These are phyloP conservation scores for Datisca glomerata DNA, from an alignment of 306 rosid species.

Conservation along the genomic window DNA sequence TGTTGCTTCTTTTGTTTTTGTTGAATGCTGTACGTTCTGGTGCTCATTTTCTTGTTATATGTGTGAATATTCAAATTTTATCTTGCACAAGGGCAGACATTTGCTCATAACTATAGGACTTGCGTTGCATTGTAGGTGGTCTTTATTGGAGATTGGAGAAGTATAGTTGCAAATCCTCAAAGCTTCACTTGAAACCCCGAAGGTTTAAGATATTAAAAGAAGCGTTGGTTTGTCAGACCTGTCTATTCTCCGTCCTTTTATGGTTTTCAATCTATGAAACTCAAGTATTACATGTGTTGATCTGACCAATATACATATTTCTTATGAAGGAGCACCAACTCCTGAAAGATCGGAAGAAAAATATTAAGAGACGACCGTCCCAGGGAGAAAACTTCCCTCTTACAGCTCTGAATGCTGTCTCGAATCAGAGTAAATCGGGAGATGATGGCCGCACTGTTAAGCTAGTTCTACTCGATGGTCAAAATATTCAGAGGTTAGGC, in stretches of 20 bases:
- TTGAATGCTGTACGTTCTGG: no score
- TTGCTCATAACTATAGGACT: no score
- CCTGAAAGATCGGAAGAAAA: conserved; percentile 85
- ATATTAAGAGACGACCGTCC: conserved; percentile 52
- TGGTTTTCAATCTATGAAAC: conserved; percentile 1
- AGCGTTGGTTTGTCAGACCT: conserved; percentile 69
- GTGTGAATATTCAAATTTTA: no score
- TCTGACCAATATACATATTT: conserved; percentile 36
- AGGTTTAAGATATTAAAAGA: conserved; percentile 86
- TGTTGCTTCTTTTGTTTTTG: no score
- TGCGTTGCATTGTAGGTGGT: conserved; percentile 74
- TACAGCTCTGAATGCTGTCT: conserved; percentile 24
- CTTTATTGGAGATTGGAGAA: conserved; percentile 92
- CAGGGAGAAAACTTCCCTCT: conserved; percentile 57
- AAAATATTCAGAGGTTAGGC: conserved; percentile 76
- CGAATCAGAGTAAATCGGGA: conserved; percentile 61
- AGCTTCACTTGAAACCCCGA: conserved; percentile 95
- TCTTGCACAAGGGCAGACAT: no score
- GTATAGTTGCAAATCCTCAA: conserved; percentile 96
- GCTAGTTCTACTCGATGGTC: conserved; percentile 74
- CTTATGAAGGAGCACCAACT: conserved; percentile 89
- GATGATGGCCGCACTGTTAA: conserved; percentile 60
- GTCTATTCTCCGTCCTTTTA: conserved; percentile 11
- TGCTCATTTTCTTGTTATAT: no score
- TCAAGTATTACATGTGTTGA: conserved; percentile 13